Evolutionary conservation across 2,329 filamentous ascomycete species (phyloP), one percentile per base, ranked within the genome.

Genomic region (Fusarium buharicum): DNA sequence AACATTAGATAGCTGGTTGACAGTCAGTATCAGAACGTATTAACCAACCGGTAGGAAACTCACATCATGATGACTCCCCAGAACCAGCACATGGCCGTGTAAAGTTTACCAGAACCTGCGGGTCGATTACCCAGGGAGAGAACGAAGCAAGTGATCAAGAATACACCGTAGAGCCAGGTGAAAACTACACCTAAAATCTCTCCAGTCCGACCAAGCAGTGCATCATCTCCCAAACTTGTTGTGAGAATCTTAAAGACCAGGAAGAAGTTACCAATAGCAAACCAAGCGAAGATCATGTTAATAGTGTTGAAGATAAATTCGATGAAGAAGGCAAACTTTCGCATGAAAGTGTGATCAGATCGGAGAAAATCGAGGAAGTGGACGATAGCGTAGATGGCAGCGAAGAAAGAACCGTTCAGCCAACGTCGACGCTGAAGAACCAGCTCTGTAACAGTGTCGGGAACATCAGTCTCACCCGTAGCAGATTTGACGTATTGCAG

Each of bases 211-310:
- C 93, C 92, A 2, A 97, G 84, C 22, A 97, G 83, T 28, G 84
- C 76, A 0, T 79, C 70, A 22, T 85, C 83, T 40, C 92, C 90
- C 65, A 99, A 81, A 71, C 93, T 97, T 11, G 88, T 90, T 1
- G 94, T 98, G 64, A 99, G 81, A 74, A 99, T 98, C 76, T 93
- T 93, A 82, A 99, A 99, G 68, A 99, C 94, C 73, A 99, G 81
- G 85, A 98, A 99, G 84, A 99, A 99, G 80, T 99, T 99, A 73
- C 95, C 91, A 72, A 98, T 95, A 70, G 90, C 92, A 74, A 99
- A 98, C 95, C 95, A 99, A 49, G 95, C 93, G 75, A 98, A 99
- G 73, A 99, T 85, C 92, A 98, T 97, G 82, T 92, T 96, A 77
- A 94, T 84, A 1, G 92, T 95, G 77, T 97, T 93, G 80, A 97